Evolutionary conservation across 2,329 filamentous ascomycete species (phyloP).

Genomic region (Xylaria sp.): DNA sequence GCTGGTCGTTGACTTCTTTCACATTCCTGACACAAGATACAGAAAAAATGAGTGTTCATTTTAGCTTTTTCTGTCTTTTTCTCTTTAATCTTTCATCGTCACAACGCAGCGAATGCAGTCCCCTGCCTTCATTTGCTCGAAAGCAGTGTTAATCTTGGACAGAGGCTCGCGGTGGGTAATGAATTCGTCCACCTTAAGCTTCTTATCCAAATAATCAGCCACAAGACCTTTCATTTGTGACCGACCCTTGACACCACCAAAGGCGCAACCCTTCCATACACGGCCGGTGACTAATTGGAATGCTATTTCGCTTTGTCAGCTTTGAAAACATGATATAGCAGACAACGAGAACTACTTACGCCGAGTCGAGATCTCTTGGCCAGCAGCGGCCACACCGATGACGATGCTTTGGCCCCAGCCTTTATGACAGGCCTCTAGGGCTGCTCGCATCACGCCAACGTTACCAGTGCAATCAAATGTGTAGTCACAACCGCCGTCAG

Average conservation of each 20-base stretch:
- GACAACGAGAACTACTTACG: slow-evolving; percentile 67
- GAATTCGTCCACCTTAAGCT: slow-evolving; percentile 98
- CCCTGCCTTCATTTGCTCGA: slow-evolving; percentile 92
- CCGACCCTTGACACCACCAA: slow-evolving; percentile 97
- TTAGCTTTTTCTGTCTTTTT: background rate
- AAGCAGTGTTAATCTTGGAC: slow-evolving; percentile 86
- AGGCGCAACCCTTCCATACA: slow-evolving; percentile 97
- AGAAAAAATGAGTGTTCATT: background rate
- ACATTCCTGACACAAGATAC: slow-evolving; percentile 13
- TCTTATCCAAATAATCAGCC: slow-evolving; percentile 85
- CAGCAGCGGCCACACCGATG: slow-evolving; percentile 95
- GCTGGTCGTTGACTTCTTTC: background rate
- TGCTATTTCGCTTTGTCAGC: slow-evolving; percentile 62
- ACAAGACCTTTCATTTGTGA: slow-evolving; percentile 89
- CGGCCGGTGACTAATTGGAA: slow-evolving; percentile 99
- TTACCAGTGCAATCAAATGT: slow-evolving; percentile 99
- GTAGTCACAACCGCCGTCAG: slow-evolving; percentile 97
- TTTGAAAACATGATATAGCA: background rate
- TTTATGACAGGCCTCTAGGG: slow-evolving; percentile 98
- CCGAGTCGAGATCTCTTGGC: slow-evolving; percentile 92
- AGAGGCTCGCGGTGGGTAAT: slow-evolving; percentile 94
- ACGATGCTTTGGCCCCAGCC: slow-evolving; percentile 98
- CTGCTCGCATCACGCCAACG: slow-evolving; percentile 89
- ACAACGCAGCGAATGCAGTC: slow-evolving; percentile 98
- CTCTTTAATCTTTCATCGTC: slow-evolving; percentile 59